Evolutionary conservation across 2,329 filamentous ascomycete species (phyloP), one percentile per base, ranked within the genome.

Genomic region (Pseudopithomyces chartarum): DNA sequence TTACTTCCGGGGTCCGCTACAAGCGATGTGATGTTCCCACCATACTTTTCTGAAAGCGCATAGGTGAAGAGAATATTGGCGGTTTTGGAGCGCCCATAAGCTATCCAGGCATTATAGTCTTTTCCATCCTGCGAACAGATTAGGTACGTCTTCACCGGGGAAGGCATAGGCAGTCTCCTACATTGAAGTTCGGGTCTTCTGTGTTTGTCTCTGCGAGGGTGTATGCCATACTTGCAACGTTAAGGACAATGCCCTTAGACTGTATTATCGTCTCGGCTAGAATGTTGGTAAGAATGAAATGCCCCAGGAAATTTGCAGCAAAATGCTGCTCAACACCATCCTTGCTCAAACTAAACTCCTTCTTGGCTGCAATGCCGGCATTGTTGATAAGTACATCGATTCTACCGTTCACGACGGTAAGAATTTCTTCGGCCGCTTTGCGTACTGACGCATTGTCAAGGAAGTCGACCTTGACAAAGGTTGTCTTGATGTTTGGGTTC

Each of bases 321-420:
- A 54, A 42, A 3, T 39, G 29, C 3, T 8, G n/a, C 26, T 54
- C 52, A 8, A 47, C 22, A 6, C 33, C 34, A 11, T 45, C 42
- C 6, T n/a, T n/a, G 19, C 17, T 15, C 10, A 36, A 17, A 2
- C 3, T 2, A 12, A 23, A 29, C 10, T 45, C 26, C 19, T 6
- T 17, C 7, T 17, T 40, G 4, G 63, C 56, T 15, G 64, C 64
- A 29, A 76, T 61, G 20, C 71, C 74, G 11, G 66, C 66, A 50
- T 69, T 69, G 56, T 64, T 66, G 43, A 52, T 60, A 8, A 81
- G 67, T 5, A 81, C 71, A 45, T 81, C 70, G 1, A 81, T 26
- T 52, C 78, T 79, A 54, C 26, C 26, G 4, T 69, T 62, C 44
- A 78, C 66, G 7, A 78, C 63, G 29, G 78, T 65, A 58, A 79